These are phyloP conservation scores for Acanthamoeba lenticulata DNA, from an alignment of 208 protist genomes.

Conservation along the genomic window DNA sequence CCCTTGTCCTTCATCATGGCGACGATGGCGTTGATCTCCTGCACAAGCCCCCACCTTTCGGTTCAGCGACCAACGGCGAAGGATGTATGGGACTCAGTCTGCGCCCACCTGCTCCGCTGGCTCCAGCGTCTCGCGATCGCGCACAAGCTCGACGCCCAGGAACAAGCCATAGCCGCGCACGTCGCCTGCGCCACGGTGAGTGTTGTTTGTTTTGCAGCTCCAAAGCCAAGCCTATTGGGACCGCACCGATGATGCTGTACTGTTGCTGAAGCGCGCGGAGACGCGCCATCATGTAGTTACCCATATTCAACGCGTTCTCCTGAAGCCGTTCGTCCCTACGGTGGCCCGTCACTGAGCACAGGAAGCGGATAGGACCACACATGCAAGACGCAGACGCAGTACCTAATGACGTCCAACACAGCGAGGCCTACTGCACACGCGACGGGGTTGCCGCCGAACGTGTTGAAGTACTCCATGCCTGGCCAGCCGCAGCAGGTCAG, in stretches of 20 bases:
- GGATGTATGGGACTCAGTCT: neutral
- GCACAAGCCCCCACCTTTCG: too few relatives aligned
- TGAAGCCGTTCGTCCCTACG: constrained; percentile 53
- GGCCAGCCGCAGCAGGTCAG: neutral
- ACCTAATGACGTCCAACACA: constrained; percentile 57
- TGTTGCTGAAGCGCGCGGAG: neutral
- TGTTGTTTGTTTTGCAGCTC: neutral
- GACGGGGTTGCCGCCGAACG: constrained; percentile 57
- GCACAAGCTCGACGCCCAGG: constrained; percentile 66
- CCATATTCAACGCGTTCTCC: constrained; percentile 36
- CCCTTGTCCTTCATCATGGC: constrained; percentile 47
- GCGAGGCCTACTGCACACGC: constrained; percentile 47
- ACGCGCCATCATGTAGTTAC: constrained; percentile 10
- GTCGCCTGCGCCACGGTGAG: constrained; percentile 38
- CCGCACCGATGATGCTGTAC: constrained; percentile 54
- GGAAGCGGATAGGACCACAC: neutral
- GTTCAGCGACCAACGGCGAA: too few relatives aligned
- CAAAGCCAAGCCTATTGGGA: neutral
- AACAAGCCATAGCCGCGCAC: constrained; percentile 64
- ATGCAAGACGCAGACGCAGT: neutral
- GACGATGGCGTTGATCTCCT: neutral
- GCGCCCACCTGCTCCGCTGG: constrained; percentile 19
- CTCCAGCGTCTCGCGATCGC: constrained; percentile 4
- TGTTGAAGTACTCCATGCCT: constrained; percentile 73
- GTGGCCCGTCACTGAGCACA: neutral